Percentiles rank a stretch among this genome's conserved stretches.
These are phyloP conservation scores for Xylariaceae sp. DNA, from an alignment of 2,329 filamentous ascomycete genomes.

Conservation along the genomic window DNA sequence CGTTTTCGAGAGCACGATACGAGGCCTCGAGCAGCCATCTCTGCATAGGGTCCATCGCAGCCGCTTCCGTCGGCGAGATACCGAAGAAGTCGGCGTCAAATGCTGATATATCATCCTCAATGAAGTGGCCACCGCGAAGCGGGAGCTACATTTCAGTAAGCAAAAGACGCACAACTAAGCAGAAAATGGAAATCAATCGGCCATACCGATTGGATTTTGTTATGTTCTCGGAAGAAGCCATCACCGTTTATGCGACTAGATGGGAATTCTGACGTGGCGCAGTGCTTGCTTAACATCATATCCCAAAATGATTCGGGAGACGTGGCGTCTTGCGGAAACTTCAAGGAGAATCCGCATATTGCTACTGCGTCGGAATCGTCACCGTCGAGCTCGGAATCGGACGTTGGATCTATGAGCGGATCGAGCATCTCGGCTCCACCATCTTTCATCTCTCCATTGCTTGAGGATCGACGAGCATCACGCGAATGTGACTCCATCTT, in stretches of 20 bases:
- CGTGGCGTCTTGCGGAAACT: slow-evolving; percentile 14
- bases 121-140: slow-evolving; percentile 9
- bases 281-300: neutral
- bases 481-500: too few species aligned
- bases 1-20: neutral
- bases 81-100: slow-evolving; percentile 17
- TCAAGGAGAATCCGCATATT: neutral
- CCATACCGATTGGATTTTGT: too few species aligned
- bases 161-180: too few species aligned
- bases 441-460: too few species aligned
- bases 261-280: neutral
- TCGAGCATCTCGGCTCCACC: too few species aligned
- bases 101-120: slow-evolving; percentile 1
- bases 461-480: too few species aligned
- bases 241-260: neutral
- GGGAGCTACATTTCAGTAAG: neutral
- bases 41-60: neutral
- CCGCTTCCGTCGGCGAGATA: neutral
- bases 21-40: neutral
- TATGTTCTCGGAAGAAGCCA: neutral
- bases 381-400: neutral
- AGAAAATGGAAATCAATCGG: neutral
- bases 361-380: neutral
- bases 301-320: slow-evolving; percentile 6
- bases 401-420: too few species aligned